Evolutionary conservation across 345 rosid species (phyloP).

Genomic region (Triadica sebifera): DNA sequence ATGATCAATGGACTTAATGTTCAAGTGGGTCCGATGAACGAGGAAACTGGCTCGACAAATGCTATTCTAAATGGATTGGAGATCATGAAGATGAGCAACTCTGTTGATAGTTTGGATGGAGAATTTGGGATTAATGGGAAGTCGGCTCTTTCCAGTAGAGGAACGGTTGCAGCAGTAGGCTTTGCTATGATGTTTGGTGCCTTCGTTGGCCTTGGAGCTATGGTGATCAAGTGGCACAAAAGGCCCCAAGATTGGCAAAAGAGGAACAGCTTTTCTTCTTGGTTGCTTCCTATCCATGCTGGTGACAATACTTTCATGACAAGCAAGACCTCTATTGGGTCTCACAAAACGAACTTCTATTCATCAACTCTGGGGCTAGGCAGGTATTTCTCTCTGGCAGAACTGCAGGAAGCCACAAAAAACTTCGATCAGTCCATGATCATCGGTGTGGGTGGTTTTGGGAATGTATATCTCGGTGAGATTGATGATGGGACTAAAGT

Average conservation of each 20-base stretch:
- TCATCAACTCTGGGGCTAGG: constrained; percentile 68
- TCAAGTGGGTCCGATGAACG: constrained; percentile 62
- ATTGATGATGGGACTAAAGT: constrained; percentile 70
- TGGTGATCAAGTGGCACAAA: constrained; percentile 75
- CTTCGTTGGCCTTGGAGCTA: constrained; percentile 74
- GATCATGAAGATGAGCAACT: constrained; percentile 70
- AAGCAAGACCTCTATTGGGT: constrained; percentile 51
- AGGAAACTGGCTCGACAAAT: constrained; percentile 47
- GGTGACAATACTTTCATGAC: constrained; percentile 64
- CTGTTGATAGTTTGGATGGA: constrained; percentile 70
- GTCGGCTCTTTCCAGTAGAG: constrained; percentile 29
- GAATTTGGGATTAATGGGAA: constrained; percentile 69
- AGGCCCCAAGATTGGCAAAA: constrained; percentile 85
- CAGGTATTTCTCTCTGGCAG: constrained; percentile 58
- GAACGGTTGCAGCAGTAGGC: constrained; percentile 68
- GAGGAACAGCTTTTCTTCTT: constrained; percentile 77
- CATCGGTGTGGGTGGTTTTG: constrained; percentile 82
- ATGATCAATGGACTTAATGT: constrained; percentile 44
- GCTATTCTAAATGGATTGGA: constrained; percentile 77
- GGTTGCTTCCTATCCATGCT: constrained; percentile 76
- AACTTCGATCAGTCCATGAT: constrained; percentile 58
- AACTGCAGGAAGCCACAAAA: constrained; percentile 72
- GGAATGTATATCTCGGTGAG: constrained; percentile 64
- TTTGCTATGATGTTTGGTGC: constrained; percentile 94
- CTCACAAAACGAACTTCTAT: constrained; percentile 52